Base-by-base conservation (phyloP, 1,284 basidiomycete species). In the Ganoderma boninense region DNA sequence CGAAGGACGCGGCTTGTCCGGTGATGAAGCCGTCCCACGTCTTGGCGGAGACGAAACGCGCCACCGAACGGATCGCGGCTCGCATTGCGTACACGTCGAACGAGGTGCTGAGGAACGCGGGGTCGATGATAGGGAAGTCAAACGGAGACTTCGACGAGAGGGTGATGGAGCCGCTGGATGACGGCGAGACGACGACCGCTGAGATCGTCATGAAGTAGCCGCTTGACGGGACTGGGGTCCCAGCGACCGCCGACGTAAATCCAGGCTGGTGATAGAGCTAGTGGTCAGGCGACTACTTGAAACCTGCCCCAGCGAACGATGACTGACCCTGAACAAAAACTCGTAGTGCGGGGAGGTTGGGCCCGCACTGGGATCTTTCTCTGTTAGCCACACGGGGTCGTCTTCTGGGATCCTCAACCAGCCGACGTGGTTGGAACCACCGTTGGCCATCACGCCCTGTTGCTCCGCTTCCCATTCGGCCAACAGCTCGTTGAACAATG, bases 101-200 rank as follows among this genome's bases (percentile, higher is more conserved):
- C 8, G 79, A 74, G 2, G 81, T 76, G 18, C 70, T 72, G 52
- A 84, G 71, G 46, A 82, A 77, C 7, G 74, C 77, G 6, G 82
- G 81, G 73, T 86, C 76, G 67, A 87, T 82, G n/a, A 80, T 46
- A 0, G 86, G 86, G 23, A 73, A 62, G n/a, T 78, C 80, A 64
- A 85, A 84, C 0, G 85, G 83, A 71, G 84, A 76, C 13, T 74
- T 75, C 7, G 81, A 82, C 6, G 52, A 38, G n/a, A 69, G 42
- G 18, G 64, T 65, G 38, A 69, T 43, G 57, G 64, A 71, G 20
- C 86, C 85, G 59, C 83, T 84, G 62, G 52, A 69, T 0, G 40
- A 16, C 23, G 44, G 49, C n/a, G 61, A 67, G n/a, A 54, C 59
- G 59, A 61, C 35, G 32, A 61, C 59, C n/a, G 59, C 13, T 6